Evolutionary conservation across 2,329 filamentous ascomycete species (phyloP).

Genomic region (Mariannaea elegans): DNA sequence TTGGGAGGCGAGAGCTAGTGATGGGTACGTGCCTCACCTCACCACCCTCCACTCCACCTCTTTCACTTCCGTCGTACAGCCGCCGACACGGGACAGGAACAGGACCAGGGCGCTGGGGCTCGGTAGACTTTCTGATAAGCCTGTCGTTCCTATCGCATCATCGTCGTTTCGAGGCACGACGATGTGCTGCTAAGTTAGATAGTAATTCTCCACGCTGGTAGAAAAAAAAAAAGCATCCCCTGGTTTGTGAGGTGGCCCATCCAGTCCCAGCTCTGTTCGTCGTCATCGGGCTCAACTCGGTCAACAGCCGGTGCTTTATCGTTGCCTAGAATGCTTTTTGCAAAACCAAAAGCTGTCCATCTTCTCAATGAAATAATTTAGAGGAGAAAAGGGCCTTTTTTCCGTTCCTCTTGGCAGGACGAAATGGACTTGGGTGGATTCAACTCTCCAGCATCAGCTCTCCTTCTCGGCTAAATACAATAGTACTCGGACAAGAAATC

Average conservation of each 20-base stretch:
- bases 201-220: not conserved
- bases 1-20: not conserved
- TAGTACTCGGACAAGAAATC: conserved; percentile 3
- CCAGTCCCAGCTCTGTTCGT: not conserved
- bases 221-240: not conserved
- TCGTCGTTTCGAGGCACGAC: not conserved
- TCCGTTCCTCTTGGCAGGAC: conserved; percentile 4
- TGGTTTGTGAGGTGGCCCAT: not conserved
- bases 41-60: not conserved
- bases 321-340: not conserved
- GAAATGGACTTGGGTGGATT: conserved; percentile 9
- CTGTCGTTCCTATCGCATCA: conserved; percentile 3
- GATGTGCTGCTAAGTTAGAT: not conserved
- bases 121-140: conserved; percentile 14
- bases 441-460: conserved; percentile 21
- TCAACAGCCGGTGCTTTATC: not conserved
- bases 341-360: not conserved
- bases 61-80: not conserved
- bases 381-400: conserved; percentile 9
- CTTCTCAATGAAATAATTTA: not conserved
- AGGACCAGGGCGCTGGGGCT: conserved; percentile 12
- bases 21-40: not conserved
- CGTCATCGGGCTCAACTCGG: conserved; percentile 10
- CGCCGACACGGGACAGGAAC: not conserved
- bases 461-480: conserved; percentile 36